phyloP scores from a whole-genome alignment of 805 yeast genomes.

The Starmerella sp. region DNA sequence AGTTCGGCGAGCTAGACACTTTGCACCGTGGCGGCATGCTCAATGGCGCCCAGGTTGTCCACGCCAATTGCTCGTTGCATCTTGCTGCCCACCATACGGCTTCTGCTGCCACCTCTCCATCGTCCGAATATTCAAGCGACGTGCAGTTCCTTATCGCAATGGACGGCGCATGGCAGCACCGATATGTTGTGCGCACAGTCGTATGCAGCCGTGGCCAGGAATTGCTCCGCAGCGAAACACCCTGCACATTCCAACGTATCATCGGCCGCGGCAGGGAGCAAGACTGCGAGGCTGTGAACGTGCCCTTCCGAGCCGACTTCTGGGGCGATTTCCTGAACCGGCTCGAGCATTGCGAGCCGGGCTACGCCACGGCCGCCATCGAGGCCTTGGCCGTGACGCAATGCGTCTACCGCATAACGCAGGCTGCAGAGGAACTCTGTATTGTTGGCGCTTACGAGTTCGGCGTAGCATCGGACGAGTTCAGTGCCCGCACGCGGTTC shows the following conservation, averaged over 20 bases:
- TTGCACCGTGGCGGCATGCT: slow-evolving; percentile 17
- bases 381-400: slow-evolving; percentile 29
- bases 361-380: slow-evolving; percentile 23
- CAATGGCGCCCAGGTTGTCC: slow-evolving; percentile 24
- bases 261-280: slow-evolving; percentile 20
- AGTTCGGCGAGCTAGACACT: slow-evolving; percentile 24
- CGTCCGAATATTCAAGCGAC: slow-evolving; percentile 13
- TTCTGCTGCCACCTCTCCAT: not conserved
- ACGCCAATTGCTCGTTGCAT: slow-evolving; percentile 26
- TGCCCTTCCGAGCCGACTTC: slow-evolving; percentile 32
- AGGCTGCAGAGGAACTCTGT: slow-evolving; percentile 20
- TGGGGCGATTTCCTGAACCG: slow-evolving; percentile 32
- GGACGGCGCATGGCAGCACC: slow-evolving; percentile 13
- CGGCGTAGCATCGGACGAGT: slow-evolving; percentile 28
- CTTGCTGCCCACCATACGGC: not conserved
- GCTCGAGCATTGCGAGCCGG: slow-evolving; percentile 23
- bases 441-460: slow-evolving; percentile 30
- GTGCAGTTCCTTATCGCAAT: slow-evolving; percentile 21
- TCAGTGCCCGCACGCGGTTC: slow-evolving; percentile 30
- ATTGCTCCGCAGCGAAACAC: slow-evolving; percentile 19
- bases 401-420: slow-evolving; percentile 22
- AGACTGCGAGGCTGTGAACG: slow-evolving; percentile 26
- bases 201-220: slow-evolving; percentile 28
- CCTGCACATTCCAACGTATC: slow-evolving; percentile 15
- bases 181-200: slow-evolving; percentile 23